Evolutionary conservation across 1,284 basidiomycete species (phyloP).

Genomic region (Stygiomarasmius scandens): DNA sequence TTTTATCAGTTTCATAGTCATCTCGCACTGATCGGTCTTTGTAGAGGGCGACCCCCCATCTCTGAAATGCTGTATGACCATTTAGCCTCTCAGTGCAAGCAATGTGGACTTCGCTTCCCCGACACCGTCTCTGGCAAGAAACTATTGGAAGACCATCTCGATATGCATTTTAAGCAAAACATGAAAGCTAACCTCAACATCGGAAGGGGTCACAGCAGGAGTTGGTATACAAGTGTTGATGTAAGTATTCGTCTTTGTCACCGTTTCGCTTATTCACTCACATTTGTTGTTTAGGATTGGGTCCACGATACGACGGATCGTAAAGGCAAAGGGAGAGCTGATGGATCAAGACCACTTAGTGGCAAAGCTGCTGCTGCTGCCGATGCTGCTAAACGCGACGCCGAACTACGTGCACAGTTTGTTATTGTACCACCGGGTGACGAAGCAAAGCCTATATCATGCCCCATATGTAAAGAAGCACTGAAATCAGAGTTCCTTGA

Average conservation of each 20-base stretch:
- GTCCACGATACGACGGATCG: slow-evolving; percentile 65
- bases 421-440: slow-evolving; percentile 88
- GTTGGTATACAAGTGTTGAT: slow-evolving; percentile 87
- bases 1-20: slow-evolving; percentile 11
- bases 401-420: slow-evolving; percentile 75
- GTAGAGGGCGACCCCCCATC: slow-evolving; percentile 65
- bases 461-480: slow-evolving; percentile 96
- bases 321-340: slow-evolving; percentile 68
- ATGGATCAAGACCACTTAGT: slow-evolving; percentile 50
- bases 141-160: slow-evolving; percentile 87
- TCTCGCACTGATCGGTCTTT: slow-evolving; percentile 6
- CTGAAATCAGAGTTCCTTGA: slow-evolving; percentile 94
- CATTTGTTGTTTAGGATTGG: slow-evolving; percentile 79
- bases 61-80: slow-evolving; percentile 73
- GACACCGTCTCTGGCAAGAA: slow-evolving; percentile 74
- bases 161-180: slow-evolving; percentile 97
- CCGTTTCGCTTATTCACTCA: slow-evolving; percentile 19
- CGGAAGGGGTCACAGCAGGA: slow-evolving; percentile 87
- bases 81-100: slow-evolving; percentile 86
- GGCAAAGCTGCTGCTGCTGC: slow-evolving; percentile 63
- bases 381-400: slow-evolving; percentile 72
- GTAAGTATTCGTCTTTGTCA: slow-evolving; percentile 51
- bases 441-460: slow-evolving; percentile 79
- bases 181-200: slow-evolving; percentile 83
- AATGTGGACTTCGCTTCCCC: slow-evolving; percentile 90